phyloP scores from a whole-genome alignment of 2,329 filamentous ascomycete species.

The Akanthomyces dipterigenus region DNA sequence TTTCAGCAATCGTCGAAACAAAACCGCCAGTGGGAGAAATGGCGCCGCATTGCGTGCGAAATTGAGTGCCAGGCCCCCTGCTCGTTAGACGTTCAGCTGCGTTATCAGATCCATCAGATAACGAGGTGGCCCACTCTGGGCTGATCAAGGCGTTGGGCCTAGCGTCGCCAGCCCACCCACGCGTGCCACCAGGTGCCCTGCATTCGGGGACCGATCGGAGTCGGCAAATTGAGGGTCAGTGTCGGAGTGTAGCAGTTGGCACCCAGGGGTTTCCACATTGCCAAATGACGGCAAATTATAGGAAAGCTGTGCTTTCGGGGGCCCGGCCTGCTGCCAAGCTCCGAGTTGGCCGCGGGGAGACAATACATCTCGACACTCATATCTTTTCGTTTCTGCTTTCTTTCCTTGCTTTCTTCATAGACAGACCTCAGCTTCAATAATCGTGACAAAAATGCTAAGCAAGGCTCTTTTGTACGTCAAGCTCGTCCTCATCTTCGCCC shows the following conservation, averaged over 20 bases:
- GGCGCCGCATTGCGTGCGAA: background rate
- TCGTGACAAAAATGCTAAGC: constrained; percentile 18
- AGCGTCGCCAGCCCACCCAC: background rate
- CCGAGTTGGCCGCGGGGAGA: background rate
- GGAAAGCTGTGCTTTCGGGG: background rate
- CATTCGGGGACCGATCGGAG: constrained; percentile 5
- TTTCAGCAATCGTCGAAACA: background rate
- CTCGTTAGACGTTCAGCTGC: background rate
- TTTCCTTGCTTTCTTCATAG: background rate
- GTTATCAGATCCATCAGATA: constrained; percentile 14
- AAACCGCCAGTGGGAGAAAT: background rate
- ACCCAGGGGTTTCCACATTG: background rate
- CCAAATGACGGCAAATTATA: background rate
- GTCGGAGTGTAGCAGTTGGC: background rate
- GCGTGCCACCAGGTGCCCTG: background rate
- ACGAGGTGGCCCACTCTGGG: background rate
- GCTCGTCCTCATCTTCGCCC: constrained; percentile 22
- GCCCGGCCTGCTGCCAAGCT: background rate
- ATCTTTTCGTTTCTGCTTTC: background rate
- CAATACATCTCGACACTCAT: background rate
- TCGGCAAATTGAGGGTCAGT: constrained; percentile 9
- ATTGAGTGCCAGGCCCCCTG: background rate
- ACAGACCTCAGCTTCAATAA: no score
- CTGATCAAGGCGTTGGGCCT: background rate
- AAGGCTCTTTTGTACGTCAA: constrained; percentile 25